Evolutionary conservation across 768 basidiomycete species (phyloP).

Genomic region (Podaxis sp.): DNA sequence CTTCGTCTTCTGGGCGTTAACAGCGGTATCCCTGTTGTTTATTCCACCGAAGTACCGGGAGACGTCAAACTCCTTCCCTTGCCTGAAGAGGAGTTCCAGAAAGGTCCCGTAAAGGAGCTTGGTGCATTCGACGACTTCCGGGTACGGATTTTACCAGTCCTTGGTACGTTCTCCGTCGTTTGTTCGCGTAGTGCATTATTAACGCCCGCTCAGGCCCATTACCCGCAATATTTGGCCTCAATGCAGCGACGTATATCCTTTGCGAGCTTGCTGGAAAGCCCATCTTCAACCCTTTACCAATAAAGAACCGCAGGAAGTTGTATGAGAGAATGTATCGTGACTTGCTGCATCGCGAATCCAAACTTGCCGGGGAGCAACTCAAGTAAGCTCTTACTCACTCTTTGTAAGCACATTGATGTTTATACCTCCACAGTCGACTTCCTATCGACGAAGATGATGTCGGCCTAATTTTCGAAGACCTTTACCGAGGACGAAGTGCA

Average conservation of each 20-base stretch:
- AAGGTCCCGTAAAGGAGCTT: constrained; percentile 86
- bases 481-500: constrained; percentile 75
- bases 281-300: constrained; percentile 78
- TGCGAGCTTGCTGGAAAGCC: constrained; percentile 85
- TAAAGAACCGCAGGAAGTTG: constrained; percentile 82
- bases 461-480: constrained; percentile 82
- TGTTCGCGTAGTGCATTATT: background rate
- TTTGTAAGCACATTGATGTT: background rate
- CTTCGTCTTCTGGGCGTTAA: constrained; percentile 62
- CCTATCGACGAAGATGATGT: constrained; percentile 85
- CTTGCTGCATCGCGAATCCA: constrained; percentile 72
- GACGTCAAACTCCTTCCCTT: constrained; percentile 89
- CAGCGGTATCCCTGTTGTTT: constrained; percentile 83
- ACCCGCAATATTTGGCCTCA: constrained; percentile 88
- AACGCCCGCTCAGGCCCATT: constrained; percentile 55
- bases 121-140: constrained; percentile 91
- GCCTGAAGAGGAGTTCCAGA: constrained; percentile 88
- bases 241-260: constrained; percentile 86
- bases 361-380: constrained; percentile 57
- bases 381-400: constrained; percentile 43
- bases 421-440: constrained; percentile 51
- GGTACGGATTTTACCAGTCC: constrained; percentile 89
- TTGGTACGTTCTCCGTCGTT: constrained; percentile 48
- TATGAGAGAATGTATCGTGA: constrained; percentile 80
- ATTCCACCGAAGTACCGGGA: constrained; percentile 91